Evolutionary conservation across 805 yeast genomes (phyloP), one percentile per base, ranked within the genome.

Genomic region (Starmera quercuum): DNA sequence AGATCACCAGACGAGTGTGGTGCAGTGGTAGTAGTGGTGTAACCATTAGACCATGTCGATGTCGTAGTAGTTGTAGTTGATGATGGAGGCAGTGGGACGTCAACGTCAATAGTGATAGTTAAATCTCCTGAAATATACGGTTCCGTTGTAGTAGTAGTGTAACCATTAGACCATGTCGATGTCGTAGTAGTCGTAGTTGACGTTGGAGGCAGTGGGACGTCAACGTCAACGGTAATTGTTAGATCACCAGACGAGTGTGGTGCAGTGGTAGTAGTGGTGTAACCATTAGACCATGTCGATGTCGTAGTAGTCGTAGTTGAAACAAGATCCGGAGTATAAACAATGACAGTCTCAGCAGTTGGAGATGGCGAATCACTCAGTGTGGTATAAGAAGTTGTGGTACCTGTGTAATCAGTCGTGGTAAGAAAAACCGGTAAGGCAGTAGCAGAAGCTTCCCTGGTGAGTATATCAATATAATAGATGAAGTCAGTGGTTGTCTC

Each of bases 381-480:
- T 7, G 53, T 45, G 11, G 48, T 32, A 7, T 39, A 16, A 20
- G 38, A 34, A 8, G 52, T 42, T 11, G 37, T 34, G 13, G 45
- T 26, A 12, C 49, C 51, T 11, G 46, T 30, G 35, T 42, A 44
- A 15, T 33, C 29, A 10, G 36, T 36, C 11, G 48, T 41, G n/a
- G 47, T 38, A 9, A 39, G 23, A 18, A 33, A 26, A n/a, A 40
- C 16, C 30, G 34, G 13, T 13, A 22, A 26, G 15, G 41, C 52
- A 29, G 43, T 30, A 11, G 47, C 53, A 31, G 33, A 37, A 10
- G 49, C 50, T 10, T 40, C 45, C 21, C 44, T 43, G 15, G 33
- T 28, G 5, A 37, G 22, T 26, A 48, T 36, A 15, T 23, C 26
- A 7, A 36, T 30, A 3, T 23, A 12, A 6, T 37, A 31, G 14